Percentiles rank a stretch among this genome's conserved stretches.
These are phyloP conservation scores for Inonotus obliquus DNA, from an alignment of 1,284 basidiomycete genomes.

Conservation along the genomic window DNA sequence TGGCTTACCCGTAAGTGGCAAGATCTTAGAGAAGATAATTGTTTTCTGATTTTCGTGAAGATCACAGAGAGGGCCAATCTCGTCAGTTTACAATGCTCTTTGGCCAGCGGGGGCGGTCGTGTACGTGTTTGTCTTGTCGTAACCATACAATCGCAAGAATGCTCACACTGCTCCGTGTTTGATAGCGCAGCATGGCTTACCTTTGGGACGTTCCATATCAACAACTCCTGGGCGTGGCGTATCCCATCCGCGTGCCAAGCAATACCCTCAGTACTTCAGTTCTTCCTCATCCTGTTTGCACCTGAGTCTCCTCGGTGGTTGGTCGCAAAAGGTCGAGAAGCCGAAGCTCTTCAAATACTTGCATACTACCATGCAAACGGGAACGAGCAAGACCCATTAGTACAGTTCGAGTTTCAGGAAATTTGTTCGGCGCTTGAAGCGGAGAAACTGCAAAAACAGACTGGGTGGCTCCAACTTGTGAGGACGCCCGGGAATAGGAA, in stretches of 20 bases:
- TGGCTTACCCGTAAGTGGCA: conserved; percentile 41
- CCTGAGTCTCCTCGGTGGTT: conserved; percentile 38
- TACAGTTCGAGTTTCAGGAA: conserved; percentile 27
- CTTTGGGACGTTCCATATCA: conserved; percentile 31
- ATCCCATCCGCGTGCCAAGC: conserved; percentile 38
- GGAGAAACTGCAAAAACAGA: conserved; percentile 19
- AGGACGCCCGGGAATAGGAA: conserved; percentile 29
- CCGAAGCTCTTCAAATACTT: conserved; percentile 22
- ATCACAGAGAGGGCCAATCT: conserved; percentile 45
- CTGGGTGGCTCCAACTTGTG: conserved; percentile 26
- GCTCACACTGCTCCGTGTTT: conserved; percentile 26
- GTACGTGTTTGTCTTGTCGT: conserved; percentile 5
- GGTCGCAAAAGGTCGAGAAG: conserved; percentile 23
- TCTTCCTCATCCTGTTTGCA: conserved; percentile 29
- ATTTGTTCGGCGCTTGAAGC: conserved; percentile 27
- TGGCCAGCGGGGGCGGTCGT: conserved; percentile 33
- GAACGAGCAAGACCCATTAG: conserved; percentile 26
- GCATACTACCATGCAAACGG: conserved; percentile 26
- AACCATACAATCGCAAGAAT: neutral
- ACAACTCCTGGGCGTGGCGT: conserved; percentile 29
- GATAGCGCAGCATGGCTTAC: conserved; percentile 28
- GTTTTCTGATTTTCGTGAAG: neutral
- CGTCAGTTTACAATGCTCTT: conserved; percentile 52
- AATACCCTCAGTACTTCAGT: conserved; percentile 31
- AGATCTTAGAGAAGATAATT: neutral